phyloP scores from a whole-genome alignment of 108 stramenopile genomes.

The Nitzschia sp. region DNA sequence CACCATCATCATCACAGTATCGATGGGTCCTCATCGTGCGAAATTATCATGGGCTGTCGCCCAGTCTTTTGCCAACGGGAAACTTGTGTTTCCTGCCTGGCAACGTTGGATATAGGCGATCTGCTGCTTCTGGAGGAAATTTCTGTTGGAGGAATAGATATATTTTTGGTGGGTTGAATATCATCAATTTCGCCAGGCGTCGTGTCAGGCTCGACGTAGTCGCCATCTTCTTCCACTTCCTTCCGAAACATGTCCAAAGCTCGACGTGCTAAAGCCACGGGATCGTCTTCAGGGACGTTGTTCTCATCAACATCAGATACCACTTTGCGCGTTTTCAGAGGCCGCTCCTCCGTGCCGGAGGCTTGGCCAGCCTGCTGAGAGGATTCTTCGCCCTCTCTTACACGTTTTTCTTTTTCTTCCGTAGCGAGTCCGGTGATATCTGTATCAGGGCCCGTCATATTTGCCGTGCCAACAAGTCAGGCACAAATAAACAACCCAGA shows the following conservation, averaged over 20 bases:
- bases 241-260: conserved; percentile 27
- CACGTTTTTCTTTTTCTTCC: not conserved
- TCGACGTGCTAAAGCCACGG: conserved; percentile 20
- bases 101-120: not conserved
- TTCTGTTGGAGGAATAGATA: not conserved
- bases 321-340: not conserved
- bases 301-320: not conserved
- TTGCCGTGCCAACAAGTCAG: too few relatives aligned
- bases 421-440: too few relatives aligned
- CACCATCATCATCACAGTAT: conserved; percentile 9
- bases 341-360: not conserved
- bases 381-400: not conserved
- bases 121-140: not conserved
- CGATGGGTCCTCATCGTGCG: conserved; percentile 16
- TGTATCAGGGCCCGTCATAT: too few relatives aligned
- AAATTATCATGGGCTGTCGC: conserved; percentile 8
- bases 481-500: too few relatives aligned
- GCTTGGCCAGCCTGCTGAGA: not conserved
- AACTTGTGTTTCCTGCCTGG: not conserved
- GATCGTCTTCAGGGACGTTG: not conserved
- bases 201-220: conserved; percentile 12
- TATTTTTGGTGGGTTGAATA: not conserved
- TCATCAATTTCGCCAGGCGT: conserved; percentile 8
- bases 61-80: not conserved
- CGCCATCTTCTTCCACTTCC: conserved; percentile 19